phyloP scores from a whole-genome alignment of 2,329 filamentous ascomycete species.

The Paraconiothyrium brasiliense region DNA sequence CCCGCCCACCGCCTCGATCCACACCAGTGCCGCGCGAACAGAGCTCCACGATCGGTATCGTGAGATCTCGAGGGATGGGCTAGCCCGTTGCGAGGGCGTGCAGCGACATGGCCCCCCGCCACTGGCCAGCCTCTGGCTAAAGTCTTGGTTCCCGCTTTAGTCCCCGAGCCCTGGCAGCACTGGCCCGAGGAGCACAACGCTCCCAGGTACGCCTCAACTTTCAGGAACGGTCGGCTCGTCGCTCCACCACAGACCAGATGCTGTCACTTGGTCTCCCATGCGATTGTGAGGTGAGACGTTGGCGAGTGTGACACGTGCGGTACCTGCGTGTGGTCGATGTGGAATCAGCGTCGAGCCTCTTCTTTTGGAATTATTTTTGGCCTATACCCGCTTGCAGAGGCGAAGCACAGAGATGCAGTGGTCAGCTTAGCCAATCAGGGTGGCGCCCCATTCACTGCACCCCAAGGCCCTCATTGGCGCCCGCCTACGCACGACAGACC shows the following conservation, averaged over 20 bases:
- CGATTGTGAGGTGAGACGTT: slow-evolving; percentile 6
- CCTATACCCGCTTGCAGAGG: slow-evolving; percentile 8
- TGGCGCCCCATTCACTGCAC: slow-evolving; percentile 1
- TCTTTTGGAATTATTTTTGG: slow-evolving; percentile 14
- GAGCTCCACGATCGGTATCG: slow-evolving; percentile 11
- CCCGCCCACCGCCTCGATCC: slow-evolving; percentile 11
- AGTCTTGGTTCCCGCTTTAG: slow-evolving; percentile 30
- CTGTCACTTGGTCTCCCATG: slow-evolving; percentile 1
- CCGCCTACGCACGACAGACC: slow-evolving; percentile 10
- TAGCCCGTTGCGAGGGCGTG: slow-evolving; percentile 2
- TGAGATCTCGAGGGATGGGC: slow-evolving; percentile 12
- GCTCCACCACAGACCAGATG: slow-evolving; percentile 11
- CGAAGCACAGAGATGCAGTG: slow-evolving; percentile 11
- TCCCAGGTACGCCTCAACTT: slow-evolving; percentile 13
- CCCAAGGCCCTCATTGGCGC: slow-evolving; percentile 1
- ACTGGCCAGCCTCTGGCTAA: slow-evolving; percentile 18
- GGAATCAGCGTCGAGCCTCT: not conserved
- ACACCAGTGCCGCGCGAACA: not conserved
- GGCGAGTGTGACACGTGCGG: slow-evolving; percentile 13
- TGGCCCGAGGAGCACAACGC: slow-evolving; percentile 9
- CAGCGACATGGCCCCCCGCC: slow-evolving; percentile 13
- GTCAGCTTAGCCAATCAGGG: slow-evolving; percentile 13
- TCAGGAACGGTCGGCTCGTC: slow-evolving; percentile 12
- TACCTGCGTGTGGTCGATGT: slow-evolving; percentile 7
- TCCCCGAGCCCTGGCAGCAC: slow-evolving; percentile 21